These are phyloP conservation scores for Lycium barbarum DNA, from an alignment of 257 asterid species.

Conservation along the genomic window DNA sequence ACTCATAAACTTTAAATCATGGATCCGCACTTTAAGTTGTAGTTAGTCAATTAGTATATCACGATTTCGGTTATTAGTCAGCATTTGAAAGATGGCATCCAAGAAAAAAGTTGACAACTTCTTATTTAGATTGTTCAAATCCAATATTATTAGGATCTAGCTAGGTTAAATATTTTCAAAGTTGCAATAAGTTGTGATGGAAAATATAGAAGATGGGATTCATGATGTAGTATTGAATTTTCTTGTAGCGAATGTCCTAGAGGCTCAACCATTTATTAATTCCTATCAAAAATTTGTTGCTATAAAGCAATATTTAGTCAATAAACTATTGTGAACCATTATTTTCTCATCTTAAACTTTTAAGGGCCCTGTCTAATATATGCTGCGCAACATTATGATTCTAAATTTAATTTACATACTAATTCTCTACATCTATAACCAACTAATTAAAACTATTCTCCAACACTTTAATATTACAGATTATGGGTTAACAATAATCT, in stretches of 20 bases:
- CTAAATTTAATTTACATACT: background rate
- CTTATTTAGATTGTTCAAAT: background rate
- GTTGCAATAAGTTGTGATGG: conserved; percentile 15
- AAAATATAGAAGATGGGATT: background rate
- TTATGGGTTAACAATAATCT: background rate
- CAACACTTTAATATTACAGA: background rate
- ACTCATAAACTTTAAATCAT: background rate
- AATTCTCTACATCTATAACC: background rate
- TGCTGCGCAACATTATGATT: background rate
- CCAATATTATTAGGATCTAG: background rate
- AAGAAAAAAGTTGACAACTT: background rate
- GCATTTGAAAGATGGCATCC: background rate
- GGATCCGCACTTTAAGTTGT: background rate
- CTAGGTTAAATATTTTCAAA: conserved; percentile 15
- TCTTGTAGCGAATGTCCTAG: background rate
- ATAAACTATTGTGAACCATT: conserved; percentile 1
- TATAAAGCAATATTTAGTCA: background rate
- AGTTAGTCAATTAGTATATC: background rate
- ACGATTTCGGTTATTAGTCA: background rate
- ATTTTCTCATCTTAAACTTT: background rate
- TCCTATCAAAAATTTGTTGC: background rate
- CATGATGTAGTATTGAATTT: background rate
- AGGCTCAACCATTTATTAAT: background rate
- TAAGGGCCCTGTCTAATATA: background rate
- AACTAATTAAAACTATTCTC: background rate